A percentile compares a stretch with the other conserved stretches of the same genome.
Conservation (phyloP, 1,139 yeast species). For the Suhomyces kunorum region DNA sequence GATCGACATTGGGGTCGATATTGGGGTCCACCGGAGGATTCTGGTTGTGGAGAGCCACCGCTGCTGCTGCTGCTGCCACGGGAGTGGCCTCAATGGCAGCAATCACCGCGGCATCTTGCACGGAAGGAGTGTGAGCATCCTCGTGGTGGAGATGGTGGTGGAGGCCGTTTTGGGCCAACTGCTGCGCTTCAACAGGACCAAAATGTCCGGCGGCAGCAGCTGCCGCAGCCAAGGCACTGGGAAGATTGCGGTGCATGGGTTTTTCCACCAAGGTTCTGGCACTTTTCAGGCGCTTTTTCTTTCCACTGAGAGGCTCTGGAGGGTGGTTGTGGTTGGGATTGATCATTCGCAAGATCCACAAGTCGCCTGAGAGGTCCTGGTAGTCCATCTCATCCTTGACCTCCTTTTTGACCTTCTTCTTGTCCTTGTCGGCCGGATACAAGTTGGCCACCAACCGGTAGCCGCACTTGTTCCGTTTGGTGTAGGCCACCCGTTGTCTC, state of each 20-base stretch:
- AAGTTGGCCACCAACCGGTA: slow-evolving; percentile 51
- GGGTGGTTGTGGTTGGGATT: slow-evolving; percentile 51
- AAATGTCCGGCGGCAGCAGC: slow-evolving; percentile 20
- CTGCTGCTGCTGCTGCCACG: slow-evolving; percentile 41
- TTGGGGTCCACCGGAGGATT: slow-evolving; percentile 42
- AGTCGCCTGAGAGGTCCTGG: slow-evolving; percentile 27
- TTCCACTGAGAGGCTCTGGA: slow-evolving; percentile 42
- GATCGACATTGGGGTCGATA: slow-evolving; percentile 49
- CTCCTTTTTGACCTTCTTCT: slow-evolving; percentile 30
- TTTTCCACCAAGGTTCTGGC: slow-evolving; percentile 49
- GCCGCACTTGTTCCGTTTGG: slow-evolving; percentile 52
- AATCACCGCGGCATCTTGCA: slow-evolving; percentile 47
- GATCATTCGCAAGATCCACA: slow-evolving; percentile 54
- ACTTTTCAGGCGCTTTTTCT: slow-evolving; percentile 42
- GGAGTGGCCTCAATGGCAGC: slow-evolving; percentile 48
- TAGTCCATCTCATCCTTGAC: slow-evolving; percentile 30
- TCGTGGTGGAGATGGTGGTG: slow-evolving; percentile 24
- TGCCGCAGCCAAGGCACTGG: slow-evolving; percentile 13
- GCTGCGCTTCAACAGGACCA: slow-evolving; percentile 26
- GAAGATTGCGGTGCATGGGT: slow-evolving; percentile 38
- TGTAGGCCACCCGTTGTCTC: slow-evolving; percentile 54
- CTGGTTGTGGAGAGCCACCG: slow-evolving; percentile 32
- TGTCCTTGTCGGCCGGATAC: slow-evolving; percentile 46
- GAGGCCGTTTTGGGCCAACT: slow-evolving; percentile 19
- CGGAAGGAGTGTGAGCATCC: slow-evolving; percentile 35